phyloP scores from a whole-genome alignment of 495 filamentous ascomycete genomes.

The Penicillium coprophilum region DNA sequence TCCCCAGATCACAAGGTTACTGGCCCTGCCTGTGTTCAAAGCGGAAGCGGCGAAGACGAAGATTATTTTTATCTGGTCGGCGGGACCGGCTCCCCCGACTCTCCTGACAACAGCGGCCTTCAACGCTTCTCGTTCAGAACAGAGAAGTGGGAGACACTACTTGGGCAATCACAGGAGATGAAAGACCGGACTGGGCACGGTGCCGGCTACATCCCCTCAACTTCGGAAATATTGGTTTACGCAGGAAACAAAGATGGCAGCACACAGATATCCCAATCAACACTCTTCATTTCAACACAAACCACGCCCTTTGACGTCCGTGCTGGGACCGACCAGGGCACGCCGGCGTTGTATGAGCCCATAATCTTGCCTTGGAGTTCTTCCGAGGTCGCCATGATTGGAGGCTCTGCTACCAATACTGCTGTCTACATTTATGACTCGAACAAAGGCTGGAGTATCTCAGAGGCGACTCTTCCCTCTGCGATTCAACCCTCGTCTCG shows the following conservation, averaged over 20 bases:
- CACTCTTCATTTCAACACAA: conserved; percentile 66
- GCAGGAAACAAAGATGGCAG: conserved; percentile 65
- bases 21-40: conserved; percentile 75
- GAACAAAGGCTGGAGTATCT: conserved; percentile 60
- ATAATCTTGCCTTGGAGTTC: conserved; percentile 76
- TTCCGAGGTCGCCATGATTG: conserved; percentile 70
- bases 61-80: conserved; percentile 82
- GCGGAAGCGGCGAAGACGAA: conserved; percentile 52
- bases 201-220: conserved; percentile 69
- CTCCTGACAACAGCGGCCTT: conserved; percentile 67
- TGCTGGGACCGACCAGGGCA: conserved; percentile 48
- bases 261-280: conserved; percentile 61
- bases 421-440: conserved; percentile 62
- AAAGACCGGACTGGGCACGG: conserved; percentile 71
- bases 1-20: conserved; percentile 62
- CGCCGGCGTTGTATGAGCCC: conserved; percentile 64
- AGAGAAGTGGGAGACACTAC: conserved; percentile 71
- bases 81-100: conserved; percentile 55
- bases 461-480: conserved; percentile 58
- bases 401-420: conserved; percentile 65
- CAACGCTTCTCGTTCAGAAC: conserved; percentile 80
- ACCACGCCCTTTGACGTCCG: conserved; percentile 55
- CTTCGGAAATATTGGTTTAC: conserved; percentile 75
- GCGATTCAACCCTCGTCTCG: conserved; percentile 59
- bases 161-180: conserved; percentile 52